Conservation (phyloP, 2,329 filamentous ascomycete species). For the Ustulina deusta region DNA sequence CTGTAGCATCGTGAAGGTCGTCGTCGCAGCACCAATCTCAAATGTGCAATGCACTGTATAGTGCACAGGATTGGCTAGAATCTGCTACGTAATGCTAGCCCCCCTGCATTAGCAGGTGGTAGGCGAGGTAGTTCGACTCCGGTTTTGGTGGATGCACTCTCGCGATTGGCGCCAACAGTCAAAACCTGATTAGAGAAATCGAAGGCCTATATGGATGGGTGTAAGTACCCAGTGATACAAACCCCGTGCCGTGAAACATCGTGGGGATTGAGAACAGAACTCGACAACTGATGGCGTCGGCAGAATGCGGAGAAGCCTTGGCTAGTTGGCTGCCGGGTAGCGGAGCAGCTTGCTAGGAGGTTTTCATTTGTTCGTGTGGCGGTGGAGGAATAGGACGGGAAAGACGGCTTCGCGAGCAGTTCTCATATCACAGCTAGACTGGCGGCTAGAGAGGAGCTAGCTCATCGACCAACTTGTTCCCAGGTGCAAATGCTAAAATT, state of each 20-base stretch:
- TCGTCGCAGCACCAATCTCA: slow-evolving; percentile 39
- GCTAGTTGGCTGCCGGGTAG: not conserved
- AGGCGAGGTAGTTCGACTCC: slow-evolving; percentile 16
- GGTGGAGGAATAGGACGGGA: not conserved
- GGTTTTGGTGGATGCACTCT: slow-evolving; percentile 22
- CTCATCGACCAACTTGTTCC: not conserved
- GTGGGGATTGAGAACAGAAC: slow-evolving; percentile 10
- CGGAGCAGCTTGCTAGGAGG: not conserved
- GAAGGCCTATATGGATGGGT: not conserved
- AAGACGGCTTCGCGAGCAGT: not conserved
- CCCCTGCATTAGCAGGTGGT: slow-evolving; percentile 26
- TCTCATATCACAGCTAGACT: not conserved
- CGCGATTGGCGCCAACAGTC: slow-evolving; percentile 30
- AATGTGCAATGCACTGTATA: slow-evolving; percentile 25
- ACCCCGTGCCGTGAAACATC: slow-evolving; percentile 20
- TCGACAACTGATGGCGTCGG: slow-evolving; percentile 11
- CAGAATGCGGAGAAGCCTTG: slow-evolving; percentile 15
- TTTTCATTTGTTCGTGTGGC: not conserved
- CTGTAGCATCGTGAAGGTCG: slow-evolving; percentile 38
- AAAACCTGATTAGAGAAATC: slow-evolving; percentile 24
- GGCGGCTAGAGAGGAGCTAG: not conserved
- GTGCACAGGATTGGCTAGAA: slow-evolving; percentile 18
- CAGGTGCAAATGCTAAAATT: not conserved
- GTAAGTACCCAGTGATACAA: slow-evolving; percentile 24
- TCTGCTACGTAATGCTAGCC: slow-evolving; percentile 16